Percentiles rank a stretch among this genome's conserved stretches.
phyloP scores from a whole-genome alignment of 306 rosid species.

The Citrullus colocynthis region DNA sequence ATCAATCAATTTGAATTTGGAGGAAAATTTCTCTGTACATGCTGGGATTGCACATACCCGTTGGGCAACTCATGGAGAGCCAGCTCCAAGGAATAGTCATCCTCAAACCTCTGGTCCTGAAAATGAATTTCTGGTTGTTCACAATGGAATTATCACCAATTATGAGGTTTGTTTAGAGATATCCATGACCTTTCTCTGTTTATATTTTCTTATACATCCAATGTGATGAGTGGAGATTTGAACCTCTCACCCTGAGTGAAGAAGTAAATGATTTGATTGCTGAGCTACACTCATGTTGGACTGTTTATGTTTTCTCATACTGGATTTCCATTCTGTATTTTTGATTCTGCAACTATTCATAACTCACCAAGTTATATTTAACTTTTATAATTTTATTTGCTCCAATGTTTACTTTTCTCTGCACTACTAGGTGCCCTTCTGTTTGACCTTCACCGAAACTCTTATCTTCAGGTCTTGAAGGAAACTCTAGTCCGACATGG shows the following conservation, averaged over 20 bases:
- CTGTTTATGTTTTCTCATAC: not conserved
- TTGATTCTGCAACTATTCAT: not conserved
- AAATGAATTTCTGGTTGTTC: constrained; percentile 87
- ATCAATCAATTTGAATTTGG: constrained; percentile 50
- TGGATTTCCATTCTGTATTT: not conserved
- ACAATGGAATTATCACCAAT: constrained; percentile 82
- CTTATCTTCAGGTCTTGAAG: constrained; percentile 63
- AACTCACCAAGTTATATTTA: not conserved
- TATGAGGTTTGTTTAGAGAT: constrained; percentile 46
- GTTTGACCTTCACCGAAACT: not conserved
- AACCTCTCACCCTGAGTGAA: not conserved
- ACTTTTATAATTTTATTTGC: not conserved
- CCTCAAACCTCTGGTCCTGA: constrained; percentile 74
- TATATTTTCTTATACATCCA: not conserved
- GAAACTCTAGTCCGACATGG: constrained; percentile 73
- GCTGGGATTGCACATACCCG: constrained; percentile 96
- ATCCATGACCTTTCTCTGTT: not conserved
- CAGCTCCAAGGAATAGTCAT: constrained; percentile 86
- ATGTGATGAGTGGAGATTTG: not conserved
- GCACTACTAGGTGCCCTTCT: not conserved
- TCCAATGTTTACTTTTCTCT: not conserved
- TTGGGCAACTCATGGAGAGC: constrained; percentile 99
- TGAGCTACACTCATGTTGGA: not conserved
- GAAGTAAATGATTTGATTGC: not conserved
- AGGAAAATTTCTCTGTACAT: constrained; percentile 48